Base-by-base conservation (phyloP, 805 yeast species). In the Hanseniaspora pseudoguilliermondii region DNA sequence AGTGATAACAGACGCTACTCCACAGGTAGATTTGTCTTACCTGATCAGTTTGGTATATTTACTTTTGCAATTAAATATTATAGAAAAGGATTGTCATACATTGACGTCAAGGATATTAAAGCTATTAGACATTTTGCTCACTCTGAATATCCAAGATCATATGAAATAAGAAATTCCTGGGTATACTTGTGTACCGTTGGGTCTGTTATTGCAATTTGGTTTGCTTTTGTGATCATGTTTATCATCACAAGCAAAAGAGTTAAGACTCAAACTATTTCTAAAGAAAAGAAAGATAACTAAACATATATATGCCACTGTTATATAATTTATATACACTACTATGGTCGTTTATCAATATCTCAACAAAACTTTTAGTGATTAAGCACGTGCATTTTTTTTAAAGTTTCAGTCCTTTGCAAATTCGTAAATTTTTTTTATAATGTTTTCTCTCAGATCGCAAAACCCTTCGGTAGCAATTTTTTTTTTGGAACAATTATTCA, bases 41-140 rank as follows among this genome's bases (percentile, higher is more conserved):
- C 99, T 23, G 97, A 91, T 69, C 96, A 89, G 65, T 96, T 93
- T 69, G 99, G 99, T 57, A 85, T 93, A 78, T 93, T 89, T 72
- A 86, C 96, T 2, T 89, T 86, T 67, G 76, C 76, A 59, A 75
- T 85, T 47, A 84, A 85, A 63, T 90, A 90, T 73, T 78, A 78
- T 67, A 81, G 95, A 65, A 73, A 79, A 15, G 97, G 97, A 6
- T 75, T 76, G 62, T 75, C 86, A 25, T 89, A 75, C 68, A 66
- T 91, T 54, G 74, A 74, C 29, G 86, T 83, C 62, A 75, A 78
- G 59, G 76, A 76, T 55, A 81, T 84, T 20, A 87, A 88, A 54
- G 82, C 97, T 2, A 82, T 93, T 48, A 82, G 97, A 69, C 97
- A 93, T 69, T 77, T 86, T 64, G 97, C 97, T 58, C 91, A 90